Evolutionary conservation across 805 yeast genomes (phyloP).

Genomic region (Lipomyces yamanashiensis): DNA sequence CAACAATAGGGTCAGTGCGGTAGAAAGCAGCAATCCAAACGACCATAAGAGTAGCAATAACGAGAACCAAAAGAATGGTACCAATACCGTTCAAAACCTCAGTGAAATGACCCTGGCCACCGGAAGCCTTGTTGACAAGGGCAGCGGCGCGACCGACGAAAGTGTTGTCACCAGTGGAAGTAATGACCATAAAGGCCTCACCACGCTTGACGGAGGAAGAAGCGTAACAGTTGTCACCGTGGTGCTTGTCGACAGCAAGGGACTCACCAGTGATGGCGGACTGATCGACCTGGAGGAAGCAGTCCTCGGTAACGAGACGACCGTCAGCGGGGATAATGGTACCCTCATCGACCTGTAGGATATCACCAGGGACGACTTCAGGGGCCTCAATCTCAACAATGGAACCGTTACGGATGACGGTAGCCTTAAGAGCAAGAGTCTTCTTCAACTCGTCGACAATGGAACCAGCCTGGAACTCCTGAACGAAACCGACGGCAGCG

Average conservation of each 20-base stretch:
- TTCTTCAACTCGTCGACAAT: constrained; percentile 96
- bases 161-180: constrained; percentile 94
- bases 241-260: constrained; percentile 88
- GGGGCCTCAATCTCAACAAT: constrained; percentile 75
- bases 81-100: constrained; percentile 98
- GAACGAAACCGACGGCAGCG: constrained; percentile 94
- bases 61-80: constrained; percentile 85
- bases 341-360: constrained; percentile 91
- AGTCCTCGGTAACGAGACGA: constrained; percentile 82
- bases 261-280: constrained; percentile 98
- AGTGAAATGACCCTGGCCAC: constrained; percentile 94
- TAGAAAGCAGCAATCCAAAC: constrained; percentile 95
- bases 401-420: constrained; percentile 81
- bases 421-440: constrained; percentile 88
- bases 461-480: constrained; percentile 98
- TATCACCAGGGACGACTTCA: constrained; percentile 95
- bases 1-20: constrained; percentile 85
- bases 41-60: constrained; percentile 80
- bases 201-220: constrained; percentile 96
- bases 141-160: constrained; percentile 98
- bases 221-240: constrained; percentile 86
- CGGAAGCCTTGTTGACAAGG: constrained; percentile 90
- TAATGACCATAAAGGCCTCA: constrained; percentile 91
- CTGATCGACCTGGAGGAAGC: constrained; percentile 90
- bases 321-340: constrained; percentile 93